Evolutionary conservation across 345 rosid genomes (phyloP).

Genomic region (Xanthoceras sorbifolium): DNA sequence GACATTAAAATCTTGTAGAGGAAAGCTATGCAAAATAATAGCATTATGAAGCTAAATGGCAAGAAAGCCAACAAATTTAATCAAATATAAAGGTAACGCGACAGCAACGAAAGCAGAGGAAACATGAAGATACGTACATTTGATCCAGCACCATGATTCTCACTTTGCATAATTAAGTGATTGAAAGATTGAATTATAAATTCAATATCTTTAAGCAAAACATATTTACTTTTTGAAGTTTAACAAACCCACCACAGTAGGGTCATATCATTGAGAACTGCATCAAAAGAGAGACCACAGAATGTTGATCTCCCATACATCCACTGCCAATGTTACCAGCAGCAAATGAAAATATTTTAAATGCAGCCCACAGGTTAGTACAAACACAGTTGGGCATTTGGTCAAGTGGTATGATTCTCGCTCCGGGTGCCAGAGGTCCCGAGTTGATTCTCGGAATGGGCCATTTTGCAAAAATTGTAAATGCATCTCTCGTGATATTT

Average conservation of each 20-base stretch:
- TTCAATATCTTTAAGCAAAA: background rate
- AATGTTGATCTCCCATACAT: background rate
- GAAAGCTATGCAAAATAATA: too few relatives aligned
- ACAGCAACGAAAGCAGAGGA: background rate
- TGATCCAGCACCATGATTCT: background rate
- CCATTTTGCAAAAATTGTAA: background rate
- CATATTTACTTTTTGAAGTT: background rate
- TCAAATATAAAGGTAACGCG: background rate
- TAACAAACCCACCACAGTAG: background rate
- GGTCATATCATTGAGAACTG: background rate
- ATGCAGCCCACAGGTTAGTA: too few relatives aligned
- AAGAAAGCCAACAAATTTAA: background rate
- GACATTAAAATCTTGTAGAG: too few relatives aligned
- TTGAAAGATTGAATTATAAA: background rate
- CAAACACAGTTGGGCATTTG: conserved; percentile 37
- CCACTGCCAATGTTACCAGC: too few relatives aligned
- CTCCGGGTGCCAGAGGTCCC: conserved; percentile 62
- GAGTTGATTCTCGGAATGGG: conserved; percentile 53
- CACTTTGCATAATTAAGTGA: background rate
- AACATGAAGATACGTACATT: background rate
- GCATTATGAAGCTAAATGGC: background rate
- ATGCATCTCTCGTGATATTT: too few relatives aligned
- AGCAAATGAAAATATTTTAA: too few relatives aligned
- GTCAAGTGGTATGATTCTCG: conserved; percentile 67
- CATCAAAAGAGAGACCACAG: background rate